Evolutionary conservation across 2,329 filamentous ascomycete genomes (phyloP).

Genomic region (Fusarium poae): DNA sequence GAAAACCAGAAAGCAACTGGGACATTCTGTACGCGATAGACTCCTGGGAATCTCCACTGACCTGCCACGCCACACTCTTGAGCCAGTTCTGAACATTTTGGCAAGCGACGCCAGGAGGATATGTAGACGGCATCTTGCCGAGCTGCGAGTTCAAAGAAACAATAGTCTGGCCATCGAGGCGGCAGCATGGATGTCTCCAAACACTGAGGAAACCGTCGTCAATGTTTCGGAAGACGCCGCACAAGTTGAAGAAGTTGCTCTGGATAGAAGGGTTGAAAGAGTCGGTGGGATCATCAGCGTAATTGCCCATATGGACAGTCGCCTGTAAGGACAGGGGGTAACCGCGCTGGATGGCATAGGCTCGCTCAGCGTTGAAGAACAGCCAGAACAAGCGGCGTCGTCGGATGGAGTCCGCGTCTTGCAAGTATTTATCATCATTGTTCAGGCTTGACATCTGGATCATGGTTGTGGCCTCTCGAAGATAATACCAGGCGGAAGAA

Average conservation of each 20-base stretch:
- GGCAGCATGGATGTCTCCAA: constrained; percentile 74
- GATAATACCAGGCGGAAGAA: constrained; percentile 82
- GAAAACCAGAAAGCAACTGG: constrained; percentile 77
- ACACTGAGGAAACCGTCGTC: constrained; percentile 73
- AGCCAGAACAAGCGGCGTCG: constrained; percentile 79
- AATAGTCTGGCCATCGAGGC: constrained; percentile 70
- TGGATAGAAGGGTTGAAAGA: constrained; percentile 65
- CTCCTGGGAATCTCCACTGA: constrained; percentile 65
- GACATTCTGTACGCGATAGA: constrained; percentile 73
- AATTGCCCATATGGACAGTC: constrained; percentile 72
- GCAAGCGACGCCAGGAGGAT: constrained; percentile 67
- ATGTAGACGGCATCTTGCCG: constrained; percentile 45
- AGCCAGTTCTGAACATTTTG: constrained; percentile 74
- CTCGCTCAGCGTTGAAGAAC: constrained; percentile 77
- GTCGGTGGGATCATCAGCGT: constrained; percentile 72
- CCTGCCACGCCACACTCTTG: constrained; percentile 73
- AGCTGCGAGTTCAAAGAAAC: constrained; percentile 13
- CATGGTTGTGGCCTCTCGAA: constrained; percentile 82
- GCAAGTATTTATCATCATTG: constrained; percentile 72
- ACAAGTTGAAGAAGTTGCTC: constrained; percentile 69
- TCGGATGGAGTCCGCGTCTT: constrained; percentile 70
- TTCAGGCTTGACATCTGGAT: constrained; percentile 71
- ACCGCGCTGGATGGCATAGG: constrained; percentile 78
- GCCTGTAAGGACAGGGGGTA: constrained; percentile 78
- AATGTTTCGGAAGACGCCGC: constrained; percentile 74